Percentiles rank a stretch among this genome's conserved stretches.
Conservation (phyloP, 2,329 filamentous ascomycete genomes). For the Aspergillus quadricinctus region DNA sequence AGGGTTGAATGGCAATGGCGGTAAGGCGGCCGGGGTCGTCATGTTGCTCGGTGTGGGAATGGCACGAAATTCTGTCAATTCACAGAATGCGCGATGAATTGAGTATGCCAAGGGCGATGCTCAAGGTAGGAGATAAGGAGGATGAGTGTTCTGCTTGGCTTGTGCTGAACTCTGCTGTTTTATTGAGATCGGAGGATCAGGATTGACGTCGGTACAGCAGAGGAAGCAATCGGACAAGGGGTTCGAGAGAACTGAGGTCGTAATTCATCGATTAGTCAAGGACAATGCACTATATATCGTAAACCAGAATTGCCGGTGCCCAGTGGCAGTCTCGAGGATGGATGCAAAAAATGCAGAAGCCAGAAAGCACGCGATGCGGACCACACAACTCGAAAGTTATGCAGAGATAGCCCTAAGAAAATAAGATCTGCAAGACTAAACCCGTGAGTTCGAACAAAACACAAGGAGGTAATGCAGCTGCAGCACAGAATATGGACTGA, state of each 20-base stretch:
- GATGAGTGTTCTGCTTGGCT: background rate
- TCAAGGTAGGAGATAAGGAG: background rate
- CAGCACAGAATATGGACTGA: background rate
- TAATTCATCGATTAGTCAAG: background rate
- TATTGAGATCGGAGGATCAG: background rate
- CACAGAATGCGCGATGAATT: background rate
- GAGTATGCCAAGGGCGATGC: background rate
- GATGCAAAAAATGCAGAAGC: background rate
- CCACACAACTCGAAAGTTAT: background rate
- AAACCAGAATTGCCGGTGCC: background rate
- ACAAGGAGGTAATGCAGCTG: background rate
- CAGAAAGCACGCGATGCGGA: background rate
- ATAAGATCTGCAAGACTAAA: background rate
- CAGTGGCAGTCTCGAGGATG: background rate
- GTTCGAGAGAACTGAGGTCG: background rate
- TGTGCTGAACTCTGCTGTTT: background rate
- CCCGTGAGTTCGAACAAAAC: background rate
- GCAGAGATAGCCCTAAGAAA: background rate
- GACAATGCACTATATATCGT: background rate
- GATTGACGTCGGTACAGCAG: background rate
- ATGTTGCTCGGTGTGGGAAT: constrained; percentile 24
- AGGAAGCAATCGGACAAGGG: background rate
- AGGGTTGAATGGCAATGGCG: constrained; percentile 62
- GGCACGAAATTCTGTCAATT: background rate
- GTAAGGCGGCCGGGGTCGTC: constrained; percentile 46